Base-by-base conservation (phyloP, 2,329 filamentous ascomycete species). In the Xylariaceae sp. region DNA sequence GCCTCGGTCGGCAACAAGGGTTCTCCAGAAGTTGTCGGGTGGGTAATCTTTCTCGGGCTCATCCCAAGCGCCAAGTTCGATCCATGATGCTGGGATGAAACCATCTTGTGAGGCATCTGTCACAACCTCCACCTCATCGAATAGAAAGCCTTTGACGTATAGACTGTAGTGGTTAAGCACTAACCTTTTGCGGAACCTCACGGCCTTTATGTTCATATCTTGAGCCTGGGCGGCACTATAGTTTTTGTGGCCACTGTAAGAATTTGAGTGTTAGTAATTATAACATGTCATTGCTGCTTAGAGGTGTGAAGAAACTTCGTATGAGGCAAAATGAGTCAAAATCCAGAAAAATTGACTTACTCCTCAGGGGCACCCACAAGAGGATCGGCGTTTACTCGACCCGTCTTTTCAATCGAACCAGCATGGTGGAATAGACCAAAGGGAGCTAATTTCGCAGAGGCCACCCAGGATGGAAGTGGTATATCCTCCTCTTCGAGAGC, bases 361-460 rank as follows among this genome's bases (percentile, higher is more conserved):
- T 33, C 30, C 20, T 49, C 51, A 1, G 69, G 70, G 2, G 58
- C 11, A 0, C 71, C 72, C 1, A 74, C 71, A 0, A 75, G 53
- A 0, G 70, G 60, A 26, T 74, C 72, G 4, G 72, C 71, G 51
- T 73, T 71, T 27, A 58, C 64, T 9, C 71, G 58, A 6, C 66
- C 63, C 53, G 66, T 66, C 39, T 62, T 70, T 13, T 43, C 33
- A n/a, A 52, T 59, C 15, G 63, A 58, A 5, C 64, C 67, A 2
- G 64, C 53, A 24, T 62, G 57, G 4, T 46, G 50, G 32, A 46
- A 58, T 23, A 70, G 62, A 8, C 24, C 62, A 47, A 64, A 69
- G 2, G 68, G 55, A 3, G 68, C 67, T 2, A 42, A 43, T 1
- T 57, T 59, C 0, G 65, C 30, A 1, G 52, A 42, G 2, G 65